phyloP scores from a whole-genome alignment of 768 basidiomycete species.

The Arthromyces matolae region DNA sequence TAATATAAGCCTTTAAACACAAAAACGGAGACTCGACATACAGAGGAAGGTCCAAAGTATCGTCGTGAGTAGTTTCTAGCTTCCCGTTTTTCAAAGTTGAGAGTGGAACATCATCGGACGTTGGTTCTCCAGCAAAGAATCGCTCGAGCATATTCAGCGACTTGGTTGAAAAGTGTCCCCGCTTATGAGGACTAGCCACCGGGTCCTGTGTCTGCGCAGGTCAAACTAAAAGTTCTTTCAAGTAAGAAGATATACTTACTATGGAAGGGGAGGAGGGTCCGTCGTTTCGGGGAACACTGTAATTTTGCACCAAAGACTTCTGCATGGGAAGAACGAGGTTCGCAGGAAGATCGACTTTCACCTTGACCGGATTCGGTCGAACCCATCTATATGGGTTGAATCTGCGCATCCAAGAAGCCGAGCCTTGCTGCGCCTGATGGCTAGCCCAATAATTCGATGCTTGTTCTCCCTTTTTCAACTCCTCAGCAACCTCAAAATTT shows the following conservation, averaged over 20 bases:
- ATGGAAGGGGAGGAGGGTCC: constrained; percentile 28
- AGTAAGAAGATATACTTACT: constrained; percentile 3
- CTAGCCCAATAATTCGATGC: constrained; percentile 64
- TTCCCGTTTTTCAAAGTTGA: constrained; percentile 46
- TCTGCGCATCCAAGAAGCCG: constrained; percentile 62
- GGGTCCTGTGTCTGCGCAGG: constrained; percentile 22
- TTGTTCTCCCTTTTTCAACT: constrained; percentile 81
- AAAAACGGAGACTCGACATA: constrained; percentile 32
- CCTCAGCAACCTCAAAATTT: constrained; percentile 91
- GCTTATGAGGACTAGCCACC: constrained; percentile 26
- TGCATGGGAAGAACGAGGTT: constrained; percentile 78
- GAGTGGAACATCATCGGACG: constrained; percentile 55
- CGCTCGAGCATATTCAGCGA: constrained; percentile 61
- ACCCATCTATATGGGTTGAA: constrained; percentile 90
- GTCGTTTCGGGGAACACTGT: constrained; percentile 36
- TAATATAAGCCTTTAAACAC: background rate
- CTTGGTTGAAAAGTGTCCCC: constrained; percentile 50
- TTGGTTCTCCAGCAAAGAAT: constrained; percentile 58
- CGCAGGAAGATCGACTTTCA: constrained; percentile 69
- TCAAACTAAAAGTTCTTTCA: background rate
- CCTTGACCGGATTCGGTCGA: constrained; percentile 65
- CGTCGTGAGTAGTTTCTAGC: constrained; percentile 34
- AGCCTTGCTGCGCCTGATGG: constrained; percentile 48
- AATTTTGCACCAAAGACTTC: constrained; percentile 66
- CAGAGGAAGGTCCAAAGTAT: constrained; percentile 74